Evolutionary conservation across 768 basidiomycete species (phyloP).

Genomic region (Hygrocybe punicea): DNA sequence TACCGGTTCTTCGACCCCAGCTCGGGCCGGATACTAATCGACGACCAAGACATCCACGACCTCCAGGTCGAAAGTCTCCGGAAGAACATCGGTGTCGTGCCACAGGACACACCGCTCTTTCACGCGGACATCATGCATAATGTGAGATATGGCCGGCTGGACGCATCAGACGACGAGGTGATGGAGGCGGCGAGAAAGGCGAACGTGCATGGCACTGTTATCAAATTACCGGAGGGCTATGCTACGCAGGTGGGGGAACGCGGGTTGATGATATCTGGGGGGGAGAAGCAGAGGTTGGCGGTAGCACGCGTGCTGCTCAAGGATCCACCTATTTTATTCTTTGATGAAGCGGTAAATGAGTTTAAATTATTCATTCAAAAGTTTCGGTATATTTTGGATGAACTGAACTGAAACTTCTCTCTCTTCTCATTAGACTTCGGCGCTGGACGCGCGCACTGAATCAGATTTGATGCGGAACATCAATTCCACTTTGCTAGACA

Average conservation of each 20-base stretch:
- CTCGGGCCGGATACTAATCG: constrained; percentile 77
- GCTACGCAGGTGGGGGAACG: constrained; percentile 90
- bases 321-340: constrained; percentile 94
- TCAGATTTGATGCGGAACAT: constrained; percentile 94
- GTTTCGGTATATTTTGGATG: not conserved
- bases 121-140: constrained; percentile 96
- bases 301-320: constrained; percentile 91
- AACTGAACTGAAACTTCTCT: not conserved
- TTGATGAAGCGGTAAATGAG: constrained; percentile 98
- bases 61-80: constrained; percentile 73
- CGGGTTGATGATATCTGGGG: constrained; percentile 97
- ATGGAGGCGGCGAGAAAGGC: constrained; percentile 79
- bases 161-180: constrained; percentile 88
- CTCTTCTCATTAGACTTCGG: constrained; percentile 97
- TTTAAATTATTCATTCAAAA: constrained; percentile 33
- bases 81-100: constrained; percentile 83
- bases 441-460: constrained; percentile 93
- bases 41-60: constrained; percentile 80
- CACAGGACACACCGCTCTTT: constrained; percentile 97
- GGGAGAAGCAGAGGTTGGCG: constrained; percentile 96
- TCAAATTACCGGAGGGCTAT: constrained; percentile 81
- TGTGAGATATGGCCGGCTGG: constrained; percentile 84
- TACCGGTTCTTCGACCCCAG: constrained; percentile 92
- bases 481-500: constrained; percentile 70
- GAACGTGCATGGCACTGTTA: constrained; percentile 79